A percentile compares a stretch with the other conserved stretches of the same genome.
Conservation (phyloP, 768 basidiomycete species). For the Cubamyces lactineus region DNA sequence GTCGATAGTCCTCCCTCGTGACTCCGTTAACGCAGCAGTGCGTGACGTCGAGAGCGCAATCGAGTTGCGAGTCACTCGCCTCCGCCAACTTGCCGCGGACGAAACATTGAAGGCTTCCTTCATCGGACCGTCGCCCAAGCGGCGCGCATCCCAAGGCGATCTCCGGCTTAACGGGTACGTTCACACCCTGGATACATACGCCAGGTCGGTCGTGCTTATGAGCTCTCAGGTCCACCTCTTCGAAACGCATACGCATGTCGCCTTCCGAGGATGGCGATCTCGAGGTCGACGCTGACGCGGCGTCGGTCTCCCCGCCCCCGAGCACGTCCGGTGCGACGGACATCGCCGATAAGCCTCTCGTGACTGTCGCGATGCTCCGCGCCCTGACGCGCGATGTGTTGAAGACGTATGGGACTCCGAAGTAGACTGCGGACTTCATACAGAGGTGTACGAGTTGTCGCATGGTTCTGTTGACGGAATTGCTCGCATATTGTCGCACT, state of each 20-base stretch:
- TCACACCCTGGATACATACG: background rate
- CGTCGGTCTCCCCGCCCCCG: slow-evolving; percentile 46
- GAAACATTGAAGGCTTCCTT: slow-evolving; percentile 4
- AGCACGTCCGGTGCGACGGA: slow-evolving; percentile 45
- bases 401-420: slow-evolving; percentile 36
- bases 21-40: slow-evolving; percentile 15
- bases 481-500: background rate
- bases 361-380: slow-evolving; percentile 70
- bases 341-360: slow-evolving; percentile 40
- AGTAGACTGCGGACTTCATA: slow-evolving; percentile 3
- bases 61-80: slow-evolving; percentile 14
- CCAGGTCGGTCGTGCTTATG: background rate
- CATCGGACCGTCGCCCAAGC: slow-evolving; percentile 25
- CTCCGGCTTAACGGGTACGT: slow-evolving; percentile 25
- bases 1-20: slow-evolving; percentile 10
- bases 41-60: slow-evolving; percentile 19
- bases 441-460: background rate
- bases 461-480: background rate
- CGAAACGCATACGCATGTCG: slow-evolving; percentile 34
- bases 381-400: slow-evolving; percentile 55
- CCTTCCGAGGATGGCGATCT: slow-evolving; percentile 39
- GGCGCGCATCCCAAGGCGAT: slow-evolving; percentile 26
- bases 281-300: slow-evolving; percentile 19
- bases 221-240: slow-evolving; percentile 10
- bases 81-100: slow-evolving; percentile 24